phyloP scores from a whole-genome alignment of 2,329 filamentous ascomycete genomes.

The Geosmithia flava region DNA sequence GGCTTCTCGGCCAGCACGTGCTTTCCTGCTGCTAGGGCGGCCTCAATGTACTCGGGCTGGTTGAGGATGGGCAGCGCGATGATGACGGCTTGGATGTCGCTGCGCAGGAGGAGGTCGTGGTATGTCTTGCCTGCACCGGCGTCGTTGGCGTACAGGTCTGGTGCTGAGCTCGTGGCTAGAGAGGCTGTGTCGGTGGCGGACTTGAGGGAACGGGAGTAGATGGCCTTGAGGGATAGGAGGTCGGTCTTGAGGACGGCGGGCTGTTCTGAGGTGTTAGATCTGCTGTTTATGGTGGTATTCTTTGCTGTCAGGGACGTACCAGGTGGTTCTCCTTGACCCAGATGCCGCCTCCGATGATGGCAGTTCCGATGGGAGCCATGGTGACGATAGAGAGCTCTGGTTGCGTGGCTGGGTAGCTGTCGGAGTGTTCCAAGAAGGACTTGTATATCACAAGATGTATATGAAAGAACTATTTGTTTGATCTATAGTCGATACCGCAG shows the following conservation, averaged over 20 bases:
- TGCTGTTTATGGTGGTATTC: background rate
- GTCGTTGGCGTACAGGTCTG: slow-evolving; percentile 47
- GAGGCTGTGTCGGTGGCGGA: slow-evolving; percentile 37
- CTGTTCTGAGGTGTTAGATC: slow-evolving; percentile 2
- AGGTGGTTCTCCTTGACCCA: slow-evolving; percentile 48
- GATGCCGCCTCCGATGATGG: slow-evolving; percentile 51
- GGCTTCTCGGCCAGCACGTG: slow-evolving; percentile 62
- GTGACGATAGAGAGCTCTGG: background rate
- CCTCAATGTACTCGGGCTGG: slow-evolving; percentile 46
- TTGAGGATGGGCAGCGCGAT: slow-evolving; percentile 50
- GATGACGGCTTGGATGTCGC: slow-evolving; percentile 42
- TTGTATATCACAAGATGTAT: too few species aligned
- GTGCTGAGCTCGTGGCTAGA: slow-evolving; percentile 16
- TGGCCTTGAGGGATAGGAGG: slow-evolving; percentile 43
- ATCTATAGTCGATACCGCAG: too few species aligned
- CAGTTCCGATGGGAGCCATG: slow-evolving; percentile 34
- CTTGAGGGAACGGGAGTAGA: slow-evolving; percentile 50
- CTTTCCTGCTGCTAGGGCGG: slow-evolving; percentile 51
- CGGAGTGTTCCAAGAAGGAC: too few species aligned
- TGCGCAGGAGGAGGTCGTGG: slow-evolving; percentile 36
- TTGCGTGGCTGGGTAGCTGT: too few species aligned
- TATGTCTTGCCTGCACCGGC: slow-evolving; percentile 30
- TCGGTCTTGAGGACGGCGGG: slow-evolving; percentile 46
- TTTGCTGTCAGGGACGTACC: slow-evolving; percentile 16
- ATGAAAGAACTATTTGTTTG: too few species aligned